Evolutionary conservation across 2,329 filamentous ascomycete species (phyloP).

Genomic region (Fusarium proliferatum): DNA sequence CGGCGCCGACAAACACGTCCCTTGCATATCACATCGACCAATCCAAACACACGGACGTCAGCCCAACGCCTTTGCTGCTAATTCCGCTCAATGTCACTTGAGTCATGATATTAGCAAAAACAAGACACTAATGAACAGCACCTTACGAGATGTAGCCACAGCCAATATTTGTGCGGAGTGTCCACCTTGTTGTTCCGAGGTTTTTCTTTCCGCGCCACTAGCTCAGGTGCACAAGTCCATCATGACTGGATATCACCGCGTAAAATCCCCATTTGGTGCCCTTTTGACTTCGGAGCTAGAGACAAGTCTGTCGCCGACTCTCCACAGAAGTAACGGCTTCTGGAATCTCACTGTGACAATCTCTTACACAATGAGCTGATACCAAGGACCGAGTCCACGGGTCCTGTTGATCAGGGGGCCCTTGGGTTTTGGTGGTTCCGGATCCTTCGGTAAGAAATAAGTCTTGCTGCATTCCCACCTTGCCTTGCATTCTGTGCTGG

Average conservation of each 20-base stretch:
- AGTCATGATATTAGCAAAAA: background rate
- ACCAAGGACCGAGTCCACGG: background rate
- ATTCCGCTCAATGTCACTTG: background rate
- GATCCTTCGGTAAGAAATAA: conserved; percentile 29
- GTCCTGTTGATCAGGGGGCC: background rate
- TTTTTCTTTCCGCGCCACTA: background rate
- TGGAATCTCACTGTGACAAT: background rate
- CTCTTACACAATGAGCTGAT: conserved; percentile 8
- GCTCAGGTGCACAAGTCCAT: background rate
- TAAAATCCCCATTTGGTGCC: conserved; percentile 4
- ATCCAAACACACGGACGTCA: background rate
- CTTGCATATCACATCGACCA: background rate
- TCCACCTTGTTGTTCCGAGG: background rate
- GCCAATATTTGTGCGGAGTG: background rate
- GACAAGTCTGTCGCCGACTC: background rate
- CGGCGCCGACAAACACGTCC: background rate
- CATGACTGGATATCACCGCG: background rate
- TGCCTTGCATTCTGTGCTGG: background rate
- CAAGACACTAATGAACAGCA: background rate
- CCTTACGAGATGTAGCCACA: background rate
- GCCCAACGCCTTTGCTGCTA: background rate
- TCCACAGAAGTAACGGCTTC: conserved; percentile 1
- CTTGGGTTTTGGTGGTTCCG: background rate
- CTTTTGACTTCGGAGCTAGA: conserved; percentile 3
- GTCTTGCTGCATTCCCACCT: conserved; percentile 17